Percentiles rank a stretch among this genome's conserved stretches.
These are phyloP conservation scores for Phalaenopsis equestris DNA, from an alignment of 106 monocot species.

Conservation along the genomic window DNA sequence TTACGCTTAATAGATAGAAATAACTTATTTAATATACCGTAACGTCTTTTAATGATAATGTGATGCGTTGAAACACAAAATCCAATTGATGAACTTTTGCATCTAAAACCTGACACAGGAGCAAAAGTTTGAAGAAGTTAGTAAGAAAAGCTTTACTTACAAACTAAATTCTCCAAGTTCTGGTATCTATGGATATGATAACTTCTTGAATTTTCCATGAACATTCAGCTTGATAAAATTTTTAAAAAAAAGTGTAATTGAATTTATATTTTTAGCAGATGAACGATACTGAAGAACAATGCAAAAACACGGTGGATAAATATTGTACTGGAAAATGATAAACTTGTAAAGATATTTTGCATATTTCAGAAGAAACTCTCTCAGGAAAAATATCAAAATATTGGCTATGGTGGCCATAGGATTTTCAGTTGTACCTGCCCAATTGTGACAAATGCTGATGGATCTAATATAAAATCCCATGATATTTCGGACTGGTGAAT, in stretches of 20 bases:
- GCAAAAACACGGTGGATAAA: background rate
- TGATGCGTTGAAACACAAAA: conserved; percentile 65
- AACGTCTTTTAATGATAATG: conserved; percentile 77
- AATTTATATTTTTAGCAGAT: background rate
- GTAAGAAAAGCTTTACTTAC: background rate
- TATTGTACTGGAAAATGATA: background rate
- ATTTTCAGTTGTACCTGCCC: conserved; percentile 52
- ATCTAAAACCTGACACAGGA: conserved; percentile 55
- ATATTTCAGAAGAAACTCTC: background rate
- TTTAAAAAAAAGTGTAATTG: background rate
- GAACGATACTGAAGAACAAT: background rate
- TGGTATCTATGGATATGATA: background rate
- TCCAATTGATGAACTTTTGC: conserved; percentile 94
- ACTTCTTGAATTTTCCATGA: background rate
- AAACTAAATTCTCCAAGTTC: background rate
- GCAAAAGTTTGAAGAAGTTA: background rate
- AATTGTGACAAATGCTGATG: conserved; percentile 63
- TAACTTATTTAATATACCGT: conserved; percentile 29
- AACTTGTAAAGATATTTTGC: background rate
- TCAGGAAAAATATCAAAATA: background rate
- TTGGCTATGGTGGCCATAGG: background rate
- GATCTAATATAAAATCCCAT: conserved; percentile 79
- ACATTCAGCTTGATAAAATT: background rate
- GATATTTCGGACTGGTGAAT: conserved; percentile 87
- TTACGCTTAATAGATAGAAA: background rate